phyloP scores from a whole-genome alignment of 2,329 filamentous ascomycete genomes.

The Monilinia aucupariae region DNA sequence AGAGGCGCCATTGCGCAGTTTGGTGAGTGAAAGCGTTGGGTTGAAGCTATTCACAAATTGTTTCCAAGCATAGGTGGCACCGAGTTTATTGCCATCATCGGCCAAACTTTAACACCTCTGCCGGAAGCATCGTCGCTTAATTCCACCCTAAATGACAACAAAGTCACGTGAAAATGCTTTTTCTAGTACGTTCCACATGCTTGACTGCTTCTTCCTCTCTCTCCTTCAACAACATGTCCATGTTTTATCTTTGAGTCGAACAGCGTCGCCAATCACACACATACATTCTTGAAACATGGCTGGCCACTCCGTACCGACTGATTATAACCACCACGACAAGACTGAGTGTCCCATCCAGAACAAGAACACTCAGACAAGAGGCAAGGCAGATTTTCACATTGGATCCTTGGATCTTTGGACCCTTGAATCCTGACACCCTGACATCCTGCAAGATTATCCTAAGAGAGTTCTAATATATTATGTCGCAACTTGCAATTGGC shows the following conservation, averaged over 20 bases:
- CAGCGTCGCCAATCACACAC: not conserved
- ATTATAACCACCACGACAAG: not conserved
- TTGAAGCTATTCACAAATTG: constrained; percentile 15
- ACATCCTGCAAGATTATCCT: not conserved
- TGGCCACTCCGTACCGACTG: too few relatives aligned
- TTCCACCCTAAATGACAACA: not conserved
- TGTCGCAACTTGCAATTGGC: not conserved
- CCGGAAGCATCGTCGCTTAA: constrained; percentile 7
- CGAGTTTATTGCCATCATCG: constrained; percentile 4
- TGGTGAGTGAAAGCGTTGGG: constrained; percentile 2
- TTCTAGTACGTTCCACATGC: not conserved
- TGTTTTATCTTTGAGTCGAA: not conserved
- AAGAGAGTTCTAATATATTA: not conserved
- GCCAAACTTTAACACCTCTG: constrained; percentile 2
- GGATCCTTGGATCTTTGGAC: not conserved
- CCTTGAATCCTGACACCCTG: not conserved
- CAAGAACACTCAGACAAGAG: not conserved
- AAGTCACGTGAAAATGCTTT: not conserved
- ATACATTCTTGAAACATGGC: not conserved
- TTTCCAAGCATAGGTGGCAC: constrained; percentile 15
- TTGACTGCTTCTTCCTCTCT: not conserved
- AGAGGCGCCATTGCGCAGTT: constrained; percentile 61
- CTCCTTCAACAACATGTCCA: not conserved
- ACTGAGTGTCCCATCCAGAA: not conserved
- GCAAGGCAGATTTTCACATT: not conserved